Base-by-base conservation (phyloP, 805 yeast species). In the Metschnikowia lochheadii region DNA sequence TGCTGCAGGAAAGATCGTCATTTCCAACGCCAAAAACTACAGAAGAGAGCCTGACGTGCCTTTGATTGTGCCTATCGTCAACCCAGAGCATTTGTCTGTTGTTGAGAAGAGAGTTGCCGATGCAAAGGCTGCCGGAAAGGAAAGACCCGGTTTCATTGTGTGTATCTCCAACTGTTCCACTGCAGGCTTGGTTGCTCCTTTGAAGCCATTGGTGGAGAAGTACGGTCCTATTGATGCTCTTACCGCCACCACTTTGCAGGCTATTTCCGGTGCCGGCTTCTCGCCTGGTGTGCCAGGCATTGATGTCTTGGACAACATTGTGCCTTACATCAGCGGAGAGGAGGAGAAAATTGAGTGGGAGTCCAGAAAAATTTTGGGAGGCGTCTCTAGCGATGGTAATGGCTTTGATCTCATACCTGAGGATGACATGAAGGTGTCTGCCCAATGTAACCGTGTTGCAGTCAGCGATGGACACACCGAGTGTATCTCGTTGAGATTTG, bases 281-380 rank as follows among this genome's bases (percentile, higher is more conserved):
- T 87, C 96, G 8, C 99, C 99, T 45, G 99, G 99, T 68, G 96
- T 91, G 50, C 83, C 96, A 20, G 94, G 96, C 57, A 91, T 94
- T 70, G 98, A 94, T 65, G 83, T 92, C 49, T 78, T 94, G 61
- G 99, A 94, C 72, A 94, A 94, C 73, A 80, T 94, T 58, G 89
- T 94, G 49, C 99, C 99, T 39, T 94, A 76, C 78, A 94, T 94
- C 64, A 78, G 90, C 57, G 97, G 98, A 42, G 99, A 94, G 73
- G 99, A 94, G 74, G 99, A 94, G 60, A 94, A 94, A 75, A 89
- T 94, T 61, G 99, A 94, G 73, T 90, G 96, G 95, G 99, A 94
- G 76, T 90, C 98, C 49, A 87, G 89, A 66, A 94, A 94, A 76
- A 94, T 94, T 57, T 78, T 94, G 62, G 97, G 97, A 56, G 65